Conservation (phyloP, 2,329 filamentous ascomycete genomes). For the Talaromyces sp. region DNA sequence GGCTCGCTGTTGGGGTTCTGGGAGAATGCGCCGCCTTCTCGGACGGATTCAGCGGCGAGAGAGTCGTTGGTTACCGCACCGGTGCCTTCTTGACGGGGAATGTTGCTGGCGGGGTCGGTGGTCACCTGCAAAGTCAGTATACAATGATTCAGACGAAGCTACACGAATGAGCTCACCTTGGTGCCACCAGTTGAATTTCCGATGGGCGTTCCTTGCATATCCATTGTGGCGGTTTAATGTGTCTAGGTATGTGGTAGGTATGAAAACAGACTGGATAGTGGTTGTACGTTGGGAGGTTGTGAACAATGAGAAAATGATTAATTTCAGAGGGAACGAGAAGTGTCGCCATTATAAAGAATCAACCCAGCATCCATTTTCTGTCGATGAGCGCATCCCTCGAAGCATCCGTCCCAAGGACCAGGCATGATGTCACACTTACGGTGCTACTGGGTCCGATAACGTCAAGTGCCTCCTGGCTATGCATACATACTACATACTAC, state of each 20-base stretch:
- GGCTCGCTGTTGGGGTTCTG: conserved; percentile 55
- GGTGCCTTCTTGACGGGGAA: conserved; percentile 58
- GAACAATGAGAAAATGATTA: neutral
- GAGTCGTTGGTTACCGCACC: conserved; percentile 66
- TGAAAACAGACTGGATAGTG: neutral
- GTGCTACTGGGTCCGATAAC: conserved; percentile 18
- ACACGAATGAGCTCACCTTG: conserved; percentile 28
- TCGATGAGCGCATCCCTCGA: neutral
- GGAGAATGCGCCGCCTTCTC: conserved; percentile 57
- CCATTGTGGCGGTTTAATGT: conserved; percentile 27
- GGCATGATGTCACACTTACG: conserved; percentile 35
- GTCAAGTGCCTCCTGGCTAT: conserved; percentile 11
- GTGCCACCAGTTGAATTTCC: conserved; percentile 31
- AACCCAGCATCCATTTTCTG: neutral
- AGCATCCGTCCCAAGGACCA: neutral
- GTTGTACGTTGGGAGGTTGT: neutral
- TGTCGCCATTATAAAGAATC: conserved; percentile 21
- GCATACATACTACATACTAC: neutral
- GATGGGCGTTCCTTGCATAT: conserved; percentile 40
- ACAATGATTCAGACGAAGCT: too few species aligned
- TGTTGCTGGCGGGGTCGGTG: conserved; percentile 45
- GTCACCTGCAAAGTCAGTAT: conserved; percentile 31
- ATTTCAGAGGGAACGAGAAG: conserved; percentile 20
- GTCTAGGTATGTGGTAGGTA: neutral
- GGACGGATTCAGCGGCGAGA: conserved; percentile 69